Conservation (phyloP, 495 filamentous ascomycete species). For the Penicillium canariense region DNA sequence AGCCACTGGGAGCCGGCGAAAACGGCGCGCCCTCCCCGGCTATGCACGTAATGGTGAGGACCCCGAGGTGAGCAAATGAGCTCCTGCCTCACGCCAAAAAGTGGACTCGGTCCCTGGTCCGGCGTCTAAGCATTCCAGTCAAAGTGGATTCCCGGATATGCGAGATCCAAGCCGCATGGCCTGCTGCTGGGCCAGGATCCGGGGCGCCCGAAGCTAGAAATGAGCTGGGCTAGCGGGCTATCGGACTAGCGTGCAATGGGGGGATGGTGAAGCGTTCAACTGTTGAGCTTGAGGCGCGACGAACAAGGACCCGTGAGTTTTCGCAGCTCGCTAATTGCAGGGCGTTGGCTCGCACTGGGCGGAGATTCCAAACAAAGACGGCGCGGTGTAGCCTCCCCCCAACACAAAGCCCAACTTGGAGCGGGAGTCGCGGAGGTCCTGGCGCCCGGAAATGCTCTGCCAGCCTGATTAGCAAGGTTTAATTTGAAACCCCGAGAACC, state of each 20-base stretch:
- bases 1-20: slow-evolving; percentile 25
- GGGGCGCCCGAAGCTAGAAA: background rate
- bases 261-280: background rate
- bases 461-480: slow-evolving; percentile 2
- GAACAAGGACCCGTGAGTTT: background rate
- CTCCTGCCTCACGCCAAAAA: slow-evolving; percentile 29
- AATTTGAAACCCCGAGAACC: background rate
- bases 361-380: slow-evolving; percentile 1
- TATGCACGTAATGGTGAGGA: slow-evolving; percentile 39
- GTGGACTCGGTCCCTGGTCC: slow-evolving; percentile 38
- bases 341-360: background rate
- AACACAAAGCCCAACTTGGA: background rate
- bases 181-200: background rate
- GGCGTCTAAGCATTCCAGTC: slow-evolving; percentile 38
- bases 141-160: slow-evolving; percentile 24
- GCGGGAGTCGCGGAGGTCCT: background rate
- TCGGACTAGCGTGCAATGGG: background rate
- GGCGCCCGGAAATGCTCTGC: background rate
- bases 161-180: slow-evolving; percentile 20
- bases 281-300: background rate
- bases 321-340: background rate
- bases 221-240: background rate
- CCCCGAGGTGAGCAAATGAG: slow-evolving; percentile 4
- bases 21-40: slow-evolving; percentile 26
- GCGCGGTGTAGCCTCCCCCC: background rate